Evolutionary conservation across 768 basidiomycete genomes (phyloP), one percentile per base, ranked within the genome.

Genomic region (Mycena kentingensis): DNA sequence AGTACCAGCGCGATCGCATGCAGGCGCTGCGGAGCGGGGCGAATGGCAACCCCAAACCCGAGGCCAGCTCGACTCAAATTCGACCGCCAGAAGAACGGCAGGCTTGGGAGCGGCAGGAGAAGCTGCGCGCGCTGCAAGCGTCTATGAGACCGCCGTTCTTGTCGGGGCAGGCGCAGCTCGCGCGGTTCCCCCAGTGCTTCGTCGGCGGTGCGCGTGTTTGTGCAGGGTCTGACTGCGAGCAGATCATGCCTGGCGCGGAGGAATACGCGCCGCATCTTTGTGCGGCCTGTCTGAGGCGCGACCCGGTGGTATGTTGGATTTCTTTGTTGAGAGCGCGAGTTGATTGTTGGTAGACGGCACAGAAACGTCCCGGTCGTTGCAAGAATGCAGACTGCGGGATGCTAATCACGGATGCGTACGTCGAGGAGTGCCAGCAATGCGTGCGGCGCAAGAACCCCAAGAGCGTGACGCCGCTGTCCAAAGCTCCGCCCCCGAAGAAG

Each of bases 201-300:
- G 63, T 70, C 18, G 49, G 65, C 6, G 67, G 66, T 3, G 76
- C 77, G 29, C 69, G 77, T 15, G 52, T 74, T 1, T 81, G 80
- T 50, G 55, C 62, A 0, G 61, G 65, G 4, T 61, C 45, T 31
- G 47, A 55, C 22, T 81, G 80, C 47, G 63, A 60, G 1, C 66
- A 60, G 28, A 66, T 73, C 7, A 63, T 80, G 0, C 76, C 77
- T 0, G 63, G 69, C 2, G 44, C 45, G 1, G 59, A 59, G 15
- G 71, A 76, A 51, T 79, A 80, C 58, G 63, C 39, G 2, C 74
- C 68, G 68, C 72, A 73, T 48, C 66, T 67, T 45, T 81, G 80
- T 36, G 47, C 56, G n/a, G 36, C 58, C 1, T 79, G 77, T 55
- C 70, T 71, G n/a, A 48, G 62, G 15, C 65, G 66, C 21, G 61